These are phyloP conservation scores for Strobilomyces dryophilus DNA, from an alignment of 768 basidiomycete species.

Conservation along the genomic window DNA sequence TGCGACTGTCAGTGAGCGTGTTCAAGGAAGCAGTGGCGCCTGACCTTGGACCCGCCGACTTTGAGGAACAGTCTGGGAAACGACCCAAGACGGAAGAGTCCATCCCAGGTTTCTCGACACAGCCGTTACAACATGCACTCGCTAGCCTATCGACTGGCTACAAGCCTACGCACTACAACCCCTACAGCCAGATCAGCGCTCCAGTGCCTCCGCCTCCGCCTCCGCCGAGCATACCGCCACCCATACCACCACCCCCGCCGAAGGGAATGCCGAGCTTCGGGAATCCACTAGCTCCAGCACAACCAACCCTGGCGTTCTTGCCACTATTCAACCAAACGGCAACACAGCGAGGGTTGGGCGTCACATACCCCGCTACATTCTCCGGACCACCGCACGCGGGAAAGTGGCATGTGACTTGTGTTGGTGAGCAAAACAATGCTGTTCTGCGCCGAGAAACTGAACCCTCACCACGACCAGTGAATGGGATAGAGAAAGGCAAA, in stretches of 20 bases:
- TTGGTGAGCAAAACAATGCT: constrained; percentile 46
- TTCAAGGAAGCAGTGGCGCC: constrained; percentile 12
- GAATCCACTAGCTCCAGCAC: constrained; percentile 64
- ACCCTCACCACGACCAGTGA: constrained; percentile 40
- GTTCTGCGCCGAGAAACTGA: background rate
- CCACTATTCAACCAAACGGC: constrained; percentile 75
- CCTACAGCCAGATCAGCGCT: constrained; percentile 18
- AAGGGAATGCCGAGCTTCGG: constrained; percentile 29
- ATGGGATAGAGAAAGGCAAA: constrained; percentile 62
- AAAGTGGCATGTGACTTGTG: constrained; percentile 61
- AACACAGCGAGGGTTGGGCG: constrained; percentile 55
- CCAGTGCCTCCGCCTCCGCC: constrained; percentile 16
- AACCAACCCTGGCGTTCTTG: constrained; percentile 59
- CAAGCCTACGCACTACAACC: constrained; percentile 28
- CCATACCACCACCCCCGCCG: constrained; percentile 35
- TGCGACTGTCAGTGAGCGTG: constrained; percentile 22
- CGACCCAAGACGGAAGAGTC: constrained; percentile 28
- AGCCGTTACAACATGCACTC: constrained; percentile 21
- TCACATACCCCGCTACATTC: constrained; percentile 59
- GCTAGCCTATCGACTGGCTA: constrained; percentile 15
- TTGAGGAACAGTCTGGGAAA: constrained; percentile 28
- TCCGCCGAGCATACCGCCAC: constrained; percentile 29
- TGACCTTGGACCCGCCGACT: constrained; percentile 22
- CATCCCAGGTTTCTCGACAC: constrained; percentile 30
- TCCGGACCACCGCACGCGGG: constrained; percentile 66